Evolutionary conservation across 1,284 basidiomycete species (phyloP).

Genomic region (Athelia sp.): DNA sequence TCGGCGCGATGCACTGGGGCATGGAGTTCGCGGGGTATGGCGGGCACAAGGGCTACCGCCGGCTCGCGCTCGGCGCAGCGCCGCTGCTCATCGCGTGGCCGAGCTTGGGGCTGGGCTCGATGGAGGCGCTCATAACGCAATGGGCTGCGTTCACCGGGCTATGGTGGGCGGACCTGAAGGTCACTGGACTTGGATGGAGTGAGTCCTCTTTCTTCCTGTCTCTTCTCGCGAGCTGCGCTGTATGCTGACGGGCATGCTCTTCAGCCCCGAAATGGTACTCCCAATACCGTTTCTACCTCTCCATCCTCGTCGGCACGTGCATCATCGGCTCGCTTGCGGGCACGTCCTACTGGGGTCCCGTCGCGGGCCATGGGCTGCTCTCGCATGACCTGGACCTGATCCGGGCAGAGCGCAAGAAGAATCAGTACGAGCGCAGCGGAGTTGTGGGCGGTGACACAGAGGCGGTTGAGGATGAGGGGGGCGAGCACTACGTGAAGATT

Average conservation of each 20-base stretch:
- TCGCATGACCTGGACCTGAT: slow-evolving; percentile 56
- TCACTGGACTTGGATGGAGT: slow-evolving; percentile 79
- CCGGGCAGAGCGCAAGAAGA: slow-evolving; percentile 47
- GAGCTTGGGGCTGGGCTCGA: slow-evolving; percentile 75
- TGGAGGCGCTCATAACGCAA: slow-evolving; percentile 71
- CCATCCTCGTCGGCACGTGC: slow-evolving; percentile 86
- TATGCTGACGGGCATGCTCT: neutral
- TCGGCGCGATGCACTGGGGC: slow-evolving; percentile 96
- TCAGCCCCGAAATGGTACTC: slow-evolving; percentile 88
- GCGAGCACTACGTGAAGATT: slow-evolving; percentile 44
- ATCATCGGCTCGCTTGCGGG: slow-evolving; percentile 79
- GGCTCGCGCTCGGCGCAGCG: slow-evolving; percentile 79
- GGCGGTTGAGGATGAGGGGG: slow-evolving; percentile 38
- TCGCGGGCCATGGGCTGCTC: slow-evolving; percentile 64
- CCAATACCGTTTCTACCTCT: slow-evolving; percentile 95
- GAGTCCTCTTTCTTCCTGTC: slow-evolving; percentile 25
- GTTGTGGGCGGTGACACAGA: slow-evolving; percentile 45
- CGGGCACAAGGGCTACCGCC: slow-evolving; percentile 70
- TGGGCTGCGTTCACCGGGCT: slow-evolving; percentile 85
- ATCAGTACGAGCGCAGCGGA: slow-evolving; percentile 36
- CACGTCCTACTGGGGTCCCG: slow-evolving; percentile 73
- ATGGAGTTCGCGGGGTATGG: slow-evolving; percentile 87
- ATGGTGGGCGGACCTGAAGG: slow-evolving; percentile 82
- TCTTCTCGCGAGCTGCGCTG: neutral
- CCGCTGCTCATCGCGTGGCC: slow-evolving; percentile 88